Evolutionary conservation across 768 basidiomycete genomes (phyloP), one percentile per base, ranked within the genome.

Genomic region (Dentipellis fragilis): DNA sequence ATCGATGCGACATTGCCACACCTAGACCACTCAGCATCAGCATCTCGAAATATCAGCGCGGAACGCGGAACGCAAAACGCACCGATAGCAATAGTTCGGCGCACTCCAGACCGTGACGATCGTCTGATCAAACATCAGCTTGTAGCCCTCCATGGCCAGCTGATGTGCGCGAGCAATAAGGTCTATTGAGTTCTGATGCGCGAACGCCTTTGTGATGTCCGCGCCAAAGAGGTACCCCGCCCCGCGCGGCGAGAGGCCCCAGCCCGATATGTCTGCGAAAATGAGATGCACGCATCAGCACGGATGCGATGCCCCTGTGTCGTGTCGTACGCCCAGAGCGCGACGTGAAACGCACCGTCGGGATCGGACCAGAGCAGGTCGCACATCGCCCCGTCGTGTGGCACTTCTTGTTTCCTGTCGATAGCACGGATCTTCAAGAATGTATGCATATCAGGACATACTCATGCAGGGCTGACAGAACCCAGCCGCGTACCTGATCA

Each of bases 341-440:
- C n/a, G 57, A 52, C 45, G 42, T 35, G 48, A 49, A 36, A 51
- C 62, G 16, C 55, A 93, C 93, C 94, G 69, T 98, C 95, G 47
- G 95, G 95, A 75, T 98, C 95, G 57, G 94, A 96, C 95, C 95
- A 98, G n/a, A 98, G 75, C 2, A 98, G 75, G 71, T 98, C 95
- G 66, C 95, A 98, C 95, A 98, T 97, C 8, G 93, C 85, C 11
- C 95, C 95, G 66, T 98, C 95, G 68, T 98, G 95, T 23, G 95
- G 95, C 21, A 98, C 95, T 67, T 98, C 95, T 69, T 95, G 93
- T 69, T 94, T 93, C 36, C 95, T 74, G 74, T 97, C 94, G 63
- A 98, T 95, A 38, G 85, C 79, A 51, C 95, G 87, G 63, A 98
- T 97, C 93, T 89, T 49, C 40, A 48, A 35, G 62, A 48, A n/a